Evolutionary conservation across 192 early-diverging fungal genomes (phyloP), one percentile per base, ranked within the genome.

Genomic region (Coemansia sp.): DNA sequence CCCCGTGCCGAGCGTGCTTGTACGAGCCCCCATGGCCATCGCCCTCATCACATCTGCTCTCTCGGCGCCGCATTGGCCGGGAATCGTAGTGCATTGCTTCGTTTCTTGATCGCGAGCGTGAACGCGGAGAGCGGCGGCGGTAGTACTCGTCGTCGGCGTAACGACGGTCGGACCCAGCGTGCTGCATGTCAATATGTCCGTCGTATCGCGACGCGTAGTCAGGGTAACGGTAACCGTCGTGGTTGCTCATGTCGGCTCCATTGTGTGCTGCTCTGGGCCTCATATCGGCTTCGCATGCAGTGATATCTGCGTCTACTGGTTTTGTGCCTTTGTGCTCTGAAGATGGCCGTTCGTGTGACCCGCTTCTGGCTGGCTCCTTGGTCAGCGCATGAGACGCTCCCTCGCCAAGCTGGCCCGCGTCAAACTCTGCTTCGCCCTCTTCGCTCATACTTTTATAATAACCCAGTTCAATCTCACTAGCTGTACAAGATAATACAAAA

Each of bases 361-460:
- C 3, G 25, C 60, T 19, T 39, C 39, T 35, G 39, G 37, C 37
- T 0, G 35, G 53, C 17, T 16, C 58, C 29, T 31, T 59, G 11
- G 17, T 11, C 51, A 68, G 29, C 11, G 57, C n/a, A 4, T 58
- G 47, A 7, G 25, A 37, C 25, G 50, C 26, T 9, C 38, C 61
- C 19, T 71, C 68, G 19, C 45, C 31, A 21, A 71, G 53, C 37
- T 71, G 77, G 8, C 77, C 72, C 9, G 52, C 68, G 27, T 80
- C 77, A 31, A 74, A 68, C 21, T 74, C 68, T 4, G 77, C 72
- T 38, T 80, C 77, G 38, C 77, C 77, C 25, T 80, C 77, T 59
- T 80, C 77, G 59, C 77, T 80, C 77, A 80, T 80, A 43, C 41
- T n/a, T 43, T 43, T 9, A 43, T n/a, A 11, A 14, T 43, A 43